Evolutionary conservation across 805 yeast species (phyloP).

Genomic region (Metschnikowia anglica): DNA sequence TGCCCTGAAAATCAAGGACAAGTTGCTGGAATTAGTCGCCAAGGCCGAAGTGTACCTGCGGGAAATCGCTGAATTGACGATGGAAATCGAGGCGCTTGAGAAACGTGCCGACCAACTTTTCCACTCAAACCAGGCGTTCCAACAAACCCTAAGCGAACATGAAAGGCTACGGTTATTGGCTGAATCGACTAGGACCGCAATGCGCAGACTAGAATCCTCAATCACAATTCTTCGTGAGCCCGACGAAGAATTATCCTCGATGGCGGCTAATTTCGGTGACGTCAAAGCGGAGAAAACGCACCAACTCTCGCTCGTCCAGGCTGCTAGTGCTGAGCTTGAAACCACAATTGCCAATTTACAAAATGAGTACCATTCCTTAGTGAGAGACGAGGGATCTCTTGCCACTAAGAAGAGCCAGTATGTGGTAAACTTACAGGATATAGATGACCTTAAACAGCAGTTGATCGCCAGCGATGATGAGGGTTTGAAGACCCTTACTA

Average conservation of each 20-base stretch:
- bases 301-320: slow-evolving; percentile 15
- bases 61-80: slow-evolving; percentile 49
- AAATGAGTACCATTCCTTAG: slow-evolving; percentile 29
- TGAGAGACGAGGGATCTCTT: slow-evolving; percentile 51
- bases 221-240: slow-evolving; percentile 47
- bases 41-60: slow-evolving; percentile 46
- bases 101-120: slow-evolving; percentile 62
- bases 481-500: not conserved
- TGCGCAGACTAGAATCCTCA: slow-evolving; percentile 48
- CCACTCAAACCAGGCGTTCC: slow-evolving; percentile 78
- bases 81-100: slow-evolving; percentile 52
- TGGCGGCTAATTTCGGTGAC: slow-evolving; percentile 31
- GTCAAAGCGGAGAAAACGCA: slow-evolving; percentile 21
- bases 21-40: slow-evolving; percentile 42
- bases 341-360: slow-evolving; percentile 23
- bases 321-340: slow-evolving; percentile 16
- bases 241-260: slow-evolving; percentile 30
- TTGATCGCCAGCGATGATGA: not conserved
- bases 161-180: slow-evolving; percentile 55
- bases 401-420: slow-evolving; percentile 43
- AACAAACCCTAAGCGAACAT: slow-evolving; percentile 60
- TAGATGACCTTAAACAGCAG: slow-evolving; percentile 5
- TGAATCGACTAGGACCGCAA: slow-evolving; percentile 48
- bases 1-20: slow-evolving; percentile 56
- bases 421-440: slow-evolving; percentile 17